Evolutionary conservation across 306 rosid genomes (phyloP), one percentile per base, ranked within the genome.

Genomic region (Pachyrhizus erosus): DNA sequence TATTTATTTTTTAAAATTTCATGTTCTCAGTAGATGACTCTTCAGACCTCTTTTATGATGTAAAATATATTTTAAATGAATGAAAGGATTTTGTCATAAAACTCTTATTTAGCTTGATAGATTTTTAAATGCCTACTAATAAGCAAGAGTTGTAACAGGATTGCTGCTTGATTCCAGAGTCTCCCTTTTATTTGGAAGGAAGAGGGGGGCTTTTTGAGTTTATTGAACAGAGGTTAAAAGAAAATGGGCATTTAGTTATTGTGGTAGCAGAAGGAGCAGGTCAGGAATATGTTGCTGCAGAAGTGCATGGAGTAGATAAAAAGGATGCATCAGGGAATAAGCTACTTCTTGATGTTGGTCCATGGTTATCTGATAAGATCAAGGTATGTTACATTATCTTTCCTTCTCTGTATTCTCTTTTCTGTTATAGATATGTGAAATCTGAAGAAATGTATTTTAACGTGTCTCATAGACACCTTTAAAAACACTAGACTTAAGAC

Each of bases 211-310:
- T 92, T 75, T 96, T 87, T 83, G 92, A 96, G 79, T 93, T 90
- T 84, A 80, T 91, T 78, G 97, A 93, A 81, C 84, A 86, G 34
- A 91, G 93, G 82, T 87, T 96, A 80, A 91, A 91, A 89, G 93
- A 93, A 84, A 93, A 89, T 88, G 97, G 99, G 52, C 99, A 96
- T 83, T 73, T 96, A 77, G 97, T 96, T 79, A 91, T 96, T 76
- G 99, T 93, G 55, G 64, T 96, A 85, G 99, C 99, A 61, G 99
- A 93, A 89, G 99, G 99, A 84, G 97, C 99, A 34, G 98, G 99
- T 64, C 94, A 93, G 86, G 97, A 93, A 42, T 88, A 87, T 84
- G 69, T 91, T 86, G 89, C 93, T 62, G 87, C 82, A 69, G 97
- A 93, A 29, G 76, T 81, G 86, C 80, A 70, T 9, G 77, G 86